A percentile compares a stretch with the other conserved stretches of the same genome.
Conservation (phyloP, 2,329 filamentous ascomycete species). For the Penicillium verrucosum region DNA sequence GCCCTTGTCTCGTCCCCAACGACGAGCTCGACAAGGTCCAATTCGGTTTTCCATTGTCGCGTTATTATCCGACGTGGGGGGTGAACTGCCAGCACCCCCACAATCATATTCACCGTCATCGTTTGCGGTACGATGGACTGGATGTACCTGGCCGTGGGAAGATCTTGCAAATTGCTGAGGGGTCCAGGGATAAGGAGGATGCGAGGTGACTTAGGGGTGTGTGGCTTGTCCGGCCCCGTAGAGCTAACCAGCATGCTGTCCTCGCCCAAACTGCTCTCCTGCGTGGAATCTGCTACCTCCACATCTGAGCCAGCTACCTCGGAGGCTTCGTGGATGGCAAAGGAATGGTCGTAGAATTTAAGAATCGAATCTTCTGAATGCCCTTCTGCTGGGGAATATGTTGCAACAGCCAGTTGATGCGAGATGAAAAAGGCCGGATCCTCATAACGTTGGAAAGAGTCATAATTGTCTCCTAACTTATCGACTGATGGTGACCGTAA, state of each 20-base stretch:
- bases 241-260: constrained; percentile 16
- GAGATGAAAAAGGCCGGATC: constrained; percentile 32
- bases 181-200: constrained; percentile 41
- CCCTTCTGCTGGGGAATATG: not conserved
- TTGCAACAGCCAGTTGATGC: constrained; percentile 25
- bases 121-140: constrained; percentile 71
- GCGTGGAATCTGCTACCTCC: constrained; percentile 19
- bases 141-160: constrained; percentile 67
- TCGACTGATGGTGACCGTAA: constrained; percentile 19
- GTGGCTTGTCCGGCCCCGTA: constrained; percentile 6
- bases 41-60: constrained; percentile 48
- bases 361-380: constrained; percentile 39
- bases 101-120: constrained; percentile 77
- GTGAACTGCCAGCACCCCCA: constrained; percentile 70
- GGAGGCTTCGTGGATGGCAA: constrained; percentile 63
- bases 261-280: constrained; percentile 25
- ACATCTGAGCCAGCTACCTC: constrained; percentile 25
- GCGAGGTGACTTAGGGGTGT: constrained; percentile 2
- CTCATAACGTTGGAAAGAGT: constrained; percentile 11
- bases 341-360: constrained; percentile 75
- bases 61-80: constrained; percentile 67
- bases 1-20: constrained; percentile 82
- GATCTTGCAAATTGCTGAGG: constrained; percentile 63
- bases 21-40: constrained; percentile 70
- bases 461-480: constrained; percentile 7